Base-by-base conservation (phyloP, 1,284 basidiomycete genomes). In the Tylopilus sp. region DNA sequence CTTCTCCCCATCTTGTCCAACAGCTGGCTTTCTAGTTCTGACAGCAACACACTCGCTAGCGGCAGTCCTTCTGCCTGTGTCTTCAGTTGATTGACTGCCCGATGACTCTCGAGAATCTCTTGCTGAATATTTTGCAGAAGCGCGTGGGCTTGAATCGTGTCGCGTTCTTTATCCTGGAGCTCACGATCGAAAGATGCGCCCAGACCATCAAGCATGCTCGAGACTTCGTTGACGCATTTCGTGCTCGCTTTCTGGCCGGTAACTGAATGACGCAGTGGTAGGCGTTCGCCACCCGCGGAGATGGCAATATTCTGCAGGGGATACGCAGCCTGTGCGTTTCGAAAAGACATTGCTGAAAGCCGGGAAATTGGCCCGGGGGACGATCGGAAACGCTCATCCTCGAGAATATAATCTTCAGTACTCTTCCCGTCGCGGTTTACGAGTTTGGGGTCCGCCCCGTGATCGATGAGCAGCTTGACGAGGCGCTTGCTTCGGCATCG, bases 341-440 rank as follows among this genome's bases (percentile, higher is more conserved):
- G 78, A 65, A 80, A 85, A 7, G 84, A 81, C 82, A 86, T 83
- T 21, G 77, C 68, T 18, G 75, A 62, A 26, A 74, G 68, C 41
- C 86, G 78, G 9, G 86, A 82, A n/a, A 79, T 75, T 11, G 88
- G 82, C 0, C 81, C 78, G 9, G 94, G 93, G 7, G 92, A 96
- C 0, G 91, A 90, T 28, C 96, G 82, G 75, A 98, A 98, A 33
- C 95, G 85, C 68, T 98, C 97, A 66, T 99, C 97, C 66, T 99
- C 97, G 33, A 99, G 79, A 55, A 99, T 99, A 64, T 99, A 99
- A 67, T 99, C 97, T 71, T 99, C 97, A 9, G 97, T 92, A 54
- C 87, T 95, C 75, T 98, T 98, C 52, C 93, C 92, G 63, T 99
- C 97, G 53, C 87, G 82, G 67, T 99, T 99, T 52, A 85, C 79